Base-by-base conservation (phyloP, 1,284 basidiomycete species). In the Erythrobasidium hasegawianum region DNA sequence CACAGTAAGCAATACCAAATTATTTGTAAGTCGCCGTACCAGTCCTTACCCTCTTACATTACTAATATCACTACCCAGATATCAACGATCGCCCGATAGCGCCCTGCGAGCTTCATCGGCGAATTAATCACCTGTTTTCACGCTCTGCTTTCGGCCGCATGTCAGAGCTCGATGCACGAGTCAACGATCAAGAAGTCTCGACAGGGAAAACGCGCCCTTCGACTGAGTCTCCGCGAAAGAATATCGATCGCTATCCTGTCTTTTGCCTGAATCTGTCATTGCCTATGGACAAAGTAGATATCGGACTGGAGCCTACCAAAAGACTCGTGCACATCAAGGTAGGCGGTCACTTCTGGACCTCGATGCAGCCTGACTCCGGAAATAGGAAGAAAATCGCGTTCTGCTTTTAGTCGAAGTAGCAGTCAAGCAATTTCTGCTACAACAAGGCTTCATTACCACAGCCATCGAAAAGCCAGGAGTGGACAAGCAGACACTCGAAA, bases 211-310 rank as follows among this genome's bases (percentile, higher is more conserved):
- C 18, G 10, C 11, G 27, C n/a, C 59, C 29, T 16, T 10, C 22
- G 20, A 67, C 57, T 7, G 62, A 52, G 39, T 65, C 54, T 39
- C 67, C 59, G 14, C 53, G 41, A 38, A 89, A 90, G 77, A 74
- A 72, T 1, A 69, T 79, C 18, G 89, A 90, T 73, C 85, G 85
- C 75, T 84, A 83, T 72, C 86, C 90, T 1, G 83, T 90, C 59
- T 95, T 90, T 75, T 87, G 91, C 27, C 80, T 96, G 29, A 86
- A 88, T 73, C 73, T 95, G 57, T 81, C 79, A 1, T 77, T 92
- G 11, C 84, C 89, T 45, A 77, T 84, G 1, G 77, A 80, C 18
- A 79, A 85, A 27, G 80, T 94, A 11, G 90, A 94, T 73, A 87
- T 88, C 67, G 84, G 84, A 65, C 75, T 91, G 24, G 89, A 89